Evolutionary conservation across 225 moss, liverwort and hornwort genomes (phyloP), one percentile per base, ranked within the genome.

Genomic region (Pseudisothecium myosuroides): DNA sequence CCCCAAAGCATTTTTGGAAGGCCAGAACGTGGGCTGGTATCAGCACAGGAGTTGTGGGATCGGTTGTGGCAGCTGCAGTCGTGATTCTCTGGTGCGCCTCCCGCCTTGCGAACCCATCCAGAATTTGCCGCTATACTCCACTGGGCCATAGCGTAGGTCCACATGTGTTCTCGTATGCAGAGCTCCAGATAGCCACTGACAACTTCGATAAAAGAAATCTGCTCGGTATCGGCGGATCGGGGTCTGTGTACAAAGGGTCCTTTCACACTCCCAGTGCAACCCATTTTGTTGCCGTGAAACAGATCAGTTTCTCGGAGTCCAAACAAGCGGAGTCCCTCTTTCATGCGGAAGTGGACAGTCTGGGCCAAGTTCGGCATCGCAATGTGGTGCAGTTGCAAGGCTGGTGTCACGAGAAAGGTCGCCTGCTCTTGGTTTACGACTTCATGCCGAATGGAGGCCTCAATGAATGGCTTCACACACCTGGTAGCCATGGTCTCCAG

Each of bases 121-220:
- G 10, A 72, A 27, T 5, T 17, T 10, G 1, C 28, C 43, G 28
- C 16, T 72, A 43, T 3, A 72, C 16, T 17, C 10, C 72, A 28
- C 43, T 72, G 28, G 72, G 43, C 10, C 43, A 17, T 6, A 17
- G 17, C 17, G 15, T 49, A 32, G 15, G 49, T 28, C 92, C 86
- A 10, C 85, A 59, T 29, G 89, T 63, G 24, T 95, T 85, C 59
- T 91, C 87, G 7, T 93, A 78, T 61, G 88, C 54, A 47, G 92
- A 93, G 84, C 68, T 93, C 11, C 54, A 69, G 36, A 49, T 13
- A 7, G 92, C 93, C 55, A 93, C 93, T 64, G 6, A 61, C 73
- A 73, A 73, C 45, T 73, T 73, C 17, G 1, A 73, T 29, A 17
- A 73, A 73, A 73, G 45, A 29, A 73, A 73, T 73, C 3, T 73